Conservation (phyloP, 306 rosid genomes). For the Vigna radiata region DNA sequence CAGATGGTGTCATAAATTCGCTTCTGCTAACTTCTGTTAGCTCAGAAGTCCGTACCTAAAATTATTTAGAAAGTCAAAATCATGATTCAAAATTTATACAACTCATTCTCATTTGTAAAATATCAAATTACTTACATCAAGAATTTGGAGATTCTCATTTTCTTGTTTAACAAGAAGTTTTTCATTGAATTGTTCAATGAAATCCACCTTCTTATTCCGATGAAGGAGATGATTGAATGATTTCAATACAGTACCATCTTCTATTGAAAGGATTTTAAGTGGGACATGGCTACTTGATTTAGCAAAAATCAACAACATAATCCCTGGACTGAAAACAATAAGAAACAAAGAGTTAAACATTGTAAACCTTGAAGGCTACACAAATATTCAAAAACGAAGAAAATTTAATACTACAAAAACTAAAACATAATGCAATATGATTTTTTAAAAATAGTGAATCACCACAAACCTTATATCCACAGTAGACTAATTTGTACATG, state of each 20-base stretch:
- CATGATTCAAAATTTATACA: constrained; percentile 12
- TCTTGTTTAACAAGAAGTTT: constrained; percentile 98
- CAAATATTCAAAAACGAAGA: background rate
- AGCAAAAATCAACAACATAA: constrained; percentile 84
- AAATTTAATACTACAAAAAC: constrained; percentile 6
- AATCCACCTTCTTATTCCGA: constrained; percentile 96
- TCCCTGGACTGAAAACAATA: constrained; percentile 78
- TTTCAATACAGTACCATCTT: constrained; percentile 96
- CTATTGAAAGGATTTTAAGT: constrained; percentile 91
- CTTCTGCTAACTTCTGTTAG: constrained; percentile 84
- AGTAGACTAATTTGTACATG: constrained; percentile 2
- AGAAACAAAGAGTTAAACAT: constrained; percentile 30
- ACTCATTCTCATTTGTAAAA: background rate
- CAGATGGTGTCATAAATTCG: constrained; percentile 95
- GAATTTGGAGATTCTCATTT: constrained; percentile 94
- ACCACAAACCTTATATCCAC: constrained; percentile 21
- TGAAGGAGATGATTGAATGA: constrained; percentile 94
- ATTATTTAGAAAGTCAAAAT: constrained; percentile 41
- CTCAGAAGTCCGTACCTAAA: constrained; percentile 88
- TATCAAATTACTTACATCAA: constrained; percentile 72
- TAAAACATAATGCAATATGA: background rate
- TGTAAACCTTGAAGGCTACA: constrained; percentile 18
- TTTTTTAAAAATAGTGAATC: constrained; percentile 1
- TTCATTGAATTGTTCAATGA: constrained; percentile 96
- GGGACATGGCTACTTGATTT: constrained; percentile 90